Percentiles rank a stretch among this genome's conserved stretches.
Evolutionary conservation across 1,139 yeast species (phyloP).

Genomic region (Pneumocystis jirovecii): DNA sequence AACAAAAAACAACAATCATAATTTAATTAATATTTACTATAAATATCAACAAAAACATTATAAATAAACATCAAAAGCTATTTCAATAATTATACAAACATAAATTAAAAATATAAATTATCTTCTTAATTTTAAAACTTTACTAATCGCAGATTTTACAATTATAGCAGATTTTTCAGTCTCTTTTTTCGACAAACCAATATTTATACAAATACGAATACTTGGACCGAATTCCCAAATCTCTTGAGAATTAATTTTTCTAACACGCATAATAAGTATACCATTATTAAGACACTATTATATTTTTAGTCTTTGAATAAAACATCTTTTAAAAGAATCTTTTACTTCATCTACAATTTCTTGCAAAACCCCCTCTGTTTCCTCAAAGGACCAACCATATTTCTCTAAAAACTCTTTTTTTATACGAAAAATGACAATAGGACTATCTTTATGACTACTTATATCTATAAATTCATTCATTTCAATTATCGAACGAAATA

Average conservation of each 20-base stretch:
- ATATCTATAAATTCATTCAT: conserved; percentile 28
- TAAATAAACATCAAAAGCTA: background rate
- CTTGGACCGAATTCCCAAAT: conserved; percentile 63
- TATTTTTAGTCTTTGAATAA: conserved; percentile 21
- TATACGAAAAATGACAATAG: conserved; percentile 43
- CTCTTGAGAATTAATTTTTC: conserved; percentile 59
- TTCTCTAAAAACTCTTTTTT: conserved; percentile 30
- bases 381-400: conserved; percentile 15
- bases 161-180: conserved; percentile 27
- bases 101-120: background rate
- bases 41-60: background rate
- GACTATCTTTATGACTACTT: conserved; percentile 46
- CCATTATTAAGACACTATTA: conserved; percentile 40
- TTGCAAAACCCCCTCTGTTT: conserved; percentile 13
- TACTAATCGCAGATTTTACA: conserved; percentile 15
- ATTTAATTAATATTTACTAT: background rate
- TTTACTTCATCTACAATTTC: conserved; percentile 33
- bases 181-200: conserved; percentile 42
- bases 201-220: conserved; percentile 45
- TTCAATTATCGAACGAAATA: conserved; percentile 27
- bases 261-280: conserved; percentile 54
- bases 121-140: conserved; percentile 11
- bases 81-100: background rate
- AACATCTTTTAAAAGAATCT: conserved; percentile 38
- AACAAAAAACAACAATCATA: background rate